Conservation (phyloP, 805 yeast species). For the Saccharomycopsis fibuligera region DNA sequence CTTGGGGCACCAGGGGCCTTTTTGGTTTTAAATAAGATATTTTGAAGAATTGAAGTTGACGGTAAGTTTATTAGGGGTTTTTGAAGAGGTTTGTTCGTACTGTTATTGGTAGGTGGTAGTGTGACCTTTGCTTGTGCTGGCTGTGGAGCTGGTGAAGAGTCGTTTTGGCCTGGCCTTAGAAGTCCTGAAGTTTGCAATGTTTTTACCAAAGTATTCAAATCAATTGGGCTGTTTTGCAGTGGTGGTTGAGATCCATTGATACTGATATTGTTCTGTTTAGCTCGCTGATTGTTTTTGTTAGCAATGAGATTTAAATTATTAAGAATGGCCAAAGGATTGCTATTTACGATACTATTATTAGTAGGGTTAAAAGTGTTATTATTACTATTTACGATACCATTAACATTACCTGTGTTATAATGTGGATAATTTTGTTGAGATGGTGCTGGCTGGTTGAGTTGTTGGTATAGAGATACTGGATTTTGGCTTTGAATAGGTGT, state of each 20-base stretch:
- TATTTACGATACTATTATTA: not conserved
- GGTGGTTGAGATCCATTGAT: too few relatives aligned
- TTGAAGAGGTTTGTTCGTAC: too few relatives aligned
- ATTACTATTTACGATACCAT: not conserved
- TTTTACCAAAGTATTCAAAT: too few relatives aligned
- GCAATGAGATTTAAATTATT: not conserved
- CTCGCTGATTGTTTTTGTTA: not conserved
- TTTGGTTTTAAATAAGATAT: conserved; percentile 14
- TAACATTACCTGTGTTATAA: not conserved
- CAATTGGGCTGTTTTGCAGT: too few relatives aligned
- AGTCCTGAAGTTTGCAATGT: too few relatives aligned
- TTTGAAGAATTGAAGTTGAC: conserved; percentile 17
- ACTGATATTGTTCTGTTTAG: too few relatives aligned
- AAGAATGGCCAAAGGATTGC: not conserved
- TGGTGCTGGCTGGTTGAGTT: not conserved
- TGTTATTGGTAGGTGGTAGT: too few relatives aligned
- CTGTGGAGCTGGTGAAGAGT: too few relatives aligned
- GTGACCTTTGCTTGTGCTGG: too few relatives aligned
- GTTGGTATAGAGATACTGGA: not conserved
- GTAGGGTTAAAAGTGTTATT: not conserved
- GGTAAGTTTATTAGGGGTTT: conserved; percentile 18
- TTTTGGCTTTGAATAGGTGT: too few relatives aligned
- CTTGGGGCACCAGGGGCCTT: not conserved
- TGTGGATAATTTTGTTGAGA: not conserved
- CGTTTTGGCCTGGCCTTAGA: too few relatives aligned